Conservation (phyloP, 345 rosid species). For the Citrus trifoliata region DNA sequence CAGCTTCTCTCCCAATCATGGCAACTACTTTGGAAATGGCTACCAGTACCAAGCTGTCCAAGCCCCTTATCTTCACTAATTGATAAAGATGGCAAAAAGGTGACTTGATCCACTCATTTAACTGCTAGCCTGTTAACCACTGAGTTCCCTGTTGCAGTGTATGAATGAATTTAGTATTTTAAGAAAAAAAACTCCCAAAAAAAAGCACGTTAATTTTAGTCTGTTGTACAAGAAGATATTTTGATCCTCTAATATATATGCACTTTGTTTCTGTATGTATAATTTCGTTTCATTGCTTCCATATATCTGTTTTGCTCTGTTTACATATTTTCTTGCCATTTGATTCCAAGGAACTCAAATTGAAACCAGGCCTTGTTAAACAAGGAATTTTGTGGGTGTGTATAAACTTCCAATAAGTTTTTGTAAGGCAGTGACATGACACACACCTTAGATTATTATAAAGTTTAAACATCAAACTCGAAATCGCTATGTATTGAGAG, state of each 20-base stretch:
- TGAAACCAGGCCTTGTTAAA: not conserved
- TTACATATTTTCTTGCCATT: not conserved
- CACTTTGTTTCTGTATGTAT: conserved; percentile 43
- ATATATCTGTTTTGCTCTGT: not conserved
- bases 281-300: not conserved
- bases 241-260: conserved; percentile 58
- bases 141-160: conserved; percentile 46
- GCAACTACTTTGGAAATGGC: conserved; percentile 90
- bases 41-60: conserved; percentile 90
- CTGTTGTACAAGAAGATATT: conserved; percentile 44
- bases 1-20: conserved; percentile 69
- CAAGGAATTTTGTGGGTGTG: too few species aligned
- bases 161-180: conserved; percentile 64
- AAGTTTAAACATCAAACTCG: too few species aligned
- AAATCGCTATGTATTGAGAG: too few species aligned
- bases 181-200: conserved; percentile 11
- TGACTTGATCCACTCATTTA: conserved; percentile 58
- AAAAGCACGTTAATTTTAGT: conserved; percentile 41
- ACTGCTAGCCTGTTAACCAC: conserved; percentile 62
- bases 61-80: conserved; percentile 76
- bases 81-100: conserved; percentile 30
- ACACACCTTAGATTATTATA: not conserved
- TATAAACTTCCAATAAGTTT: not conserved
- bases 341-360: not conserved
- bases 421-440: not conserved